Percentiles rank a stretch among this genome's conserved stretches.
Evolutionary conservation across 2,329 filamentous ascomycete genomes (phyloP).

Genomic region (Aschersonia sp.): DNA sequence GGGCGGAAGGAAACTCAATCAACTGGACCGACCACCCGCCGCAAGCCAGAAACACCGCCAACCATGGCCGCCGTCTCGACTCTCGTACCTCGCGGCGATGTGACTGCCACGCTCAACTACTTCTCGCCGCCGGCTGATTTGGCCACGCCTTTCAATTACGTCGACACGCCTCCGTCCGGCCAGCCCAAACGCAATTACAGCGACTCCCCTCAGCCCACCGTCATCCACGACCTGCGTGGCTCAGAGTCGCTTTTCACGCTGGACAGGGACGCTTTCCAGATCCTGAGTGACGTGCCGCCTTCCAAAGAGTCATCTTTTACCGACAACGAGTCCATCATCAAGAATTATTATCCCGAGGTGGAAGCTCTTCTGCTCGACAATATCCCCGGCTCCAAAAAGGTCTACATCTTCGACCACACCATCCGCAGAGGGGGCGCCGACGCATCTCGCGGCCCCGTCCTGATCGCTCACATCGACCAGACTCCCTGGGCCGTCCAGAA

Average conservation of each 20-base stretch:
- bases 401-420: conserved; percentile 80
- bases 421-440: conserved; percentile 52
- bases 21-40: neutral
- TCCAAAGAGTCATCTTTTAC: conserved; percentile 38
- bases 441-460: conserved; percentile 52
- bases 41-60: conserved; percentile 4
- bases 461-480: conserved; percentile 71
- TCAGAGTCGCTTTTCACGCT: conserved; percentile 51
- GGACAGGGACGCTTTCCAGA: conserved; percentile 62
- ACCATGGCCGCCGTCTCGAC: conserved; percentile 24
- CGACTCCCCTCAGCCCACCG: conserved; percentile 32
- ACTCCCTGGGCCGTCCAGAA: conserved; percentile 49
- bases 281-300: conserved; percentile 42
- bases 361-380: conserved; percentile 53
- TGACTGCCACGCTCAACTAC: conserved; percentile 51
- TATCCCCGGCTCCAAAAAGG: conserved; percentile 49
- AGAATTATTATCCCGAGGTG: conserved; percentile 74
- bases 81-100: conserved; percentile 40
- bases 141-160: conserved; percentile 45
- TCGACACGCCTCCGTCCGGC: conserved; percentile 47
- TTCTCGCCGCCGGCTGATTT: conserved; percentile 35
- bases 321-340: conserved; percentile 54
- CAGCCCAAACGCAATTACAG: conserved; percentile 52
- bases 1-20: neutral
- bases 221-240: conserved; percentile 61